These are phyloP conservation scores for Ganoderma lucidum DNA, from an alignment of 1,284 basidiomycete species.

Conservation along the genomic window DNA sequence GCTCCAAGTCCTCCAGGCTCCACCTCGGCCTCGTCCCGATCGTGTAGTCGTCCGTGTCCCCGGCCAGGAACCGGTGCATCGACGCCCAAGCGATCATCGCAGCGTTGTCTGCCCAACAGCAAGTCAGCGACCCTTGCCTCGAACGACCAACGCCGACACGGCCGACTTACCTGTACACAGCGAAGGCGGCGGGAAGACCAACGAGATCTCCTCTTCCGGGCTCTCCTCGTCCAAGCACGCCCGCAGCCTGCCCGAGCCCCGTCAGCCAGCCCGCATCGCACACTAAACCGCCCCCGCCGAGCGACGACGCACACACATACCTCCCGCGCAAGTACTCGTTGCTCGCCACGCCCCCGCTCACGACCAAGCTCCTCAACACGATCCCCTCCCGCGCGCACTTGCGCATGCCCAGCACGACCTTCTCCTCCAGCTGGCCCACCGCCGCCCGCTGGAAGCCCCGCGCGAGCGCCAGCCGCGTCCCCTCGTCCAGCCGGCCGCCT, in stretches of 20 bases:
- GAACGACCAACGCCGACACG: too few relatives aligned
- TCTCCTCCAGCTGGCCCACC: constrained; percentile 78
- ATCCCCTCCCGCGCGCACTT: constrained; percentile 52
- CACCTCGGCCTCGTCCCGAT: constrained; percentile 69
- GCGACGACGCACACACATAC: constrained; percentile 47
- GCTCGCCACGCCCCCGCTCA: constrained; percentile 92
- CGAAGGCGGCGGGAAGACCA: constrained; percentile 74
- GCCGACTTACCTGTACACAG: constrained; percentile 81
- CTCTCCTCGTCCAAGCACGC: constrained; percentile 46
- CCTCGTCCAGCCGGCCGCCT: constrained; percentile 34
- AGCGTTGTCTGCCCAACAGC: constrained; percentile 79
- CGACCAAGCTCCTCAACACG: constrained; percentile 67
- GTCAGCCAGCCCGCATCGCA: background rate
- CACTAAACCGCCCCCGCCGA: background rate
- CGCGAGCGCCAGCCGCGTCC: constrained; percentile 59
- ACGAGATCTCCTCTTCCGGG: constrained; percentile 44
- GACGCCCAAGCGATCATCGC: constrained; percentile 95
- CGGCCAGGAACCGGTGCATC: constrained; percentile 78
- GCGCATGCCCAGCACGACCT: constrained; percentile 69
- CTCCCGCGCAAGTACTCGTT: constrained; percentile 74
- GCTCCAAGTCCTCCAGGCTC: constrained; percentile 67
- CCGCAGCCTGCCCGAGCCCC: constrained; percentile 48
- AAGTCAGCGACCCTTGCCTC: background rate
- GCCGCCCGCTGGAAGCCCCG: constrained; percentile 78
- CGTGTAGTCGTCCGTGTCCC: constrained; percentile 71